Evolutionary conservation across 441 rosid species (phyloP).

Genomic region (Aleurites moluccanus): DNA sequence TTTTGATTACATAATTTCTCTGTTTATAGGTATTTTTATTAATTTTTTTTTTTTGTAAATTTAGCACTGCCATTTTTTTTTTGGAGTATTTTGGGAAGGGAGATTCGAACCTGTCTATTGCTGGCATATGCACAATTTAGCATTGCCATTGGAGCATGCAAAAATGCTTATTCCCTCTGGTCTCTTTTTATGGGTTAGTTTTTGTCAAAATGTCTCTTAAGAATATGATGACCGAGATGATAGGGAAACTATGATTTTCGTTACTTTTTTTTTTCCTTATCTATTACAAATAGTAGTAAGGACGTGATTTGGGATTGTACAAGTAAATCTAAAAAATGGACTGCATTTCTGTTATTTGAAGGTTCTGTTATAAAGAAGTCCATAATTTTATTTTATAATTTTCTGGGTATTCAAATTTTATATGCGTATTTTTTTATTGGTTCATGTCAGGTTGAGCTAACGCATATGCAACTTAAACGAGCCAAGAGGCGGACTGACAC

Average conservation of each 20-base stretch:
- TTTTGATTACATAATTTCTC: neutral
- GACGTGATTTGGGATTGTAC: neutral
- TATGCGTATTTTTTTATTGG: neutral
- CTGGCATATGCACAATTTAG: too few species aligned
- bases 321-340: neutral
- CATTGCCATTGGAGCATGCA: neutral
- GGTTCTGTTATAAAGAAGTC: neutral
- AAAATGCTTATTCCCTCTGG: neutral
- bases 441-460: slow-evolving; percentile 50
- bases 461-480: slow-evolving; percentile 49
- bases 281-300: neutral
- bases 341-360: neutral
- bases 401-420: neutral
- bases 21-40: too few species aligned
- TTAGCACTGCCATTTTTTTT: neutral
- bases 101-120: too few species aligned
- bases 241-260: neutral
- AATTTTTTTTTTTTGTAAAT: neutral
- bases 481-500: slow-evolving; percentile 69
- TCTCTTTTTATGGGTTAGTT: neutral
- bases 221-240: neutral
- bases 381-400: neutral
- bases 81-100: too few species aligned
- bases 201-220: neutral
- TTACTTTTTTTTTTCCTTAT: neutral